These are phyloP conservation scores for Sambucus nigra DNA, from an alignment of 129 eudicot genomes.

Conservation along the genomic window DNA sequence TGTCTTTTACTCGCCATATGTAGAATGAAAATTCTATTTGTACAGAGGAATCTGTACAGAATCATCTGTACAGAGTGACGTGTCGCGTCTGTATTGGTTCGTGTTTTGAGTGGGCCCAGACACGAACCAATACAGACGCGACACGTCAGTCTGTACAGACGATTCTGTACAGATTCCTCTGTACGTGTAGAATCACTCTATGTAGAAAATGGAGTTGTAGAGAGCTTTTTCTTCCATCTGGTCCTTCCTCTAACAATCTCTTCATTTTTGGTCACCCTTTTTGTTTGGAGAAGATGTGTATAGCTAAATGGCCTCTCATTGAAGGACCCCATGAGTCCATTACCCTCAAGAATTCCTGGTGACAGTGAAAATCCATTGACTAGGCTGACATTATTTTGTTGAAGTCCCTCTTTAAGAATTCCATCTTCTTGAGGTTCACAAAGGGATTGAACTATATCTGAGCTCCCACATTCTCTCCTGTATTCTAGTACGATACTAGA, in stretches of 20 bases:
- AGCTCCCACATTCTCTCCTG: conserved; percentile 71
- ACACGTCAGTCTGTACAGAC: no score
- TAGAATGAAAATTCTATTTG: no score
- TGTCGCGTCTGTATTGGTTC: no score
- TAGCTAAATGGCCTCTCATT: conserved; percentile 30
- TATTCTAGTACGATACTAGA: conserved; percentile 43
- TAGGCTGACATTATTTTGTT: conserved; percentile 13
- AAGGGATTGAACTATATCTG: conserved; percentile 56
- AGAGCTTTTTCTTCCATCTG: conserved; percentile 46
- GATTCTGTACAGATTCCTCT: no score
- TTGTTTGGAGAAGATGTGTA: conserved; percentile 54
- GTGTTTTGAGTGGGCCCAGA: no score
- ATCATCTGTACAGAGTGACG: no score
- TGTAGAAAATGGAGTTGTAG: conserved; percentile 11
- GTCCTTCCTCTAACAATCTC: conserved; percentile 71
- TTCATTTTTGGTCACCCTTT: conserved; percentile 43
- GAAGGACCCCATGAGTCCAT: conserved; percentile 32
- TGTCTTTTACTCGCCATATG: no score
- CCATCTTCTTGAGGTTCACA: conserved; percentile 42
- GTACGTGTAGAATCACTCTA: neutral
- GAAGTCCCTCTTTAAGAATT: conserved; percentile 25
- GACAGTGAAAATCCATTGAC: conserved; percentile 27
- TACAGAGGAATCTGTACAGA: no score
- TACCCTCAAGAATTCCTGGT: conserved; percentile 22
- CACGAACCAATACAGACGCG: no score